Conservation (phyloP, 148 eudicot species). For the Beta vulgaris region DNA sequence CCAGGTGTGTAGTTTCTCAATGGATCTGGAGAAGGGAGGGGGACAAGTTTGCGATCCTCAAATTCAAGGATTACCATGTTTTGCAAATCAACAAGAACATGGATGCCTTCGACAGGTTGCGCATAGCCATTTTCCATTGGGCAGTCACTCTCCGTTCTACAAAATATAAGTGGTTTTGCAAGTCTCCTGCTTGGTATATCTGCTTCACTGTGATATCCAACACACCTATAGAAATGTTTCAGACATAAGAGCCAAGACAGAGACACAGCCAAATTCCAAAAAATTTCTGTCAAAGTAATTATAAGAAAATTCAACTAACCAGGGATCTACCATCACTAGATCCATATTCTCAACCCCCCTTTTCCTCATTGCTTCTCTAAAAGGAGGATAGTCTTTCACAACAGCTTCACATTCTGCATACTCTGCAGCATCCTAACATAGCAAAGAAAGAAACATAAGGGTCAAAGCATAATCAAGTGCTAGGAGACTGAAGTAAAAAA, state of each 20-base stretch:
- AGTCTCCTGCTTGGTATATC: slow-evolving; percentile 90
- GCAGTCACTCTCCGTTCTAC: slow-evolving; percentile 91
- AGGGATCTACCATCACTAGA: slow-evolving; percentile 87
- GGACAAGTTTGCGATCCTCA: slow-evolving; percentile 93
- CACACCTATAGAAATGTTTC: slow-evolving; percentile 35
- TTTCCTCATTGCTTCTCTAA: slow-evolving; percentile 83
- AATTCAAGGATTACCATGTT: slow-evolving; percentile 90
- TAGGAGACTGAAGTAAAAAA: background rate
- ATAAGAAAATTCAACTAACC: slow-evolving; percentile 47
- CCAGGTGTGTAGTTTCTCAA: slow-evolving; percentile 90
- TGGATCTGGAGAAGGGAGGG: slow-evolving; percentile 92
- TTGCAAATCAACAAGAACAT: slow-evolving; percentile 91
- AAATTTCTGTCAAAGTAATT: background rate
- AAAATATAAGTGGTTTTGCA: slow-evolving; percentile 88
- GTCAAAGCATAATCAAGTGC: slow-evolving; percentile 20
- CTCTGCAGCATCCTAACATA: slow-evolving; percentile 80
- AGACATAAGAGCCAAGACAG: slow-evolving; percentile 1
- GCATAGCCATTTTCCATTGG: slow-evolving; percentile 99
- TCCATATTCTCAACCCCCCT: slow-evolving; percentile 93
- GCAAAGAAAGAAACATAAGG: slow-evolving; percentile 12
- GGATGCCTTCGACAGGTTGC: slow-evolving; percentile 96
- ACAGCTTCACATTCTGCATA: slow-evolving; percentile 94
- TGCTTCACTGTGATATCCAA: slow-evolving; percentile 81
- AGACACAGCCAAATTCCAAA: background rate
- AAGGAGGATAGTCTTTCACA: slow-evolving; percentile 82